Base-by-base conservation (phyloP, 1,139 yeast species). In the Arxiozyma slooffiae region DNA sequence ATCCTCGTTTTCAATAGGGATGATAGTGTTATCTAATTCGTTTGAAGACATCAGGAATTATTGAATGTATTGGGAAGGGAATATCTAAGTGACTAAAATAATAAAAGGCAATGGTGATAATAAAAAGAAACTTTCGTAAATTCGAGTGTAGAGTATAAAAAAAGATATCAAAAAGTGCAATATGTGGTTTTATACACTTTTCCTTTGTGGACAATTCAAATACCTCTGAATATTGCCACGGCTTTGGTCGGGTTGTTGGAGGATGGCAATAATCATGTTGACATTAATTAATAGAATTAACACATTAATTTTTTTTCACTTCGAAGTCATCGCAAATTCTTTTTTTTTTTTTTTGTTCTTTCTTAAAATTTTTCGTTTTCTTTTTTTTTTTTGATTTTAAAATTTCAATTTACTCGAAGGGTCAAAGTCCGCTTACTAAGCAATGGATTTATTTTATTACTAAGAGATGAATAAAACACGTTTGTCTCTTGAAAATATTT, bases 1-100 rank as follows among this genome's bases (percentile, higher is more conserved):
- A 24, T 48, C 47, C 18, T 50, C 57, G 18, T 50, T 55, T 17
- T 34, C 47, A 8, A 36, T 23, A 7, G 45, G 48, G 8, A 34
- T 41, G 9, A 34, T 41, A 18, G 30, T 23, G 21, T 47, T 48
- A 34, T 39, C 43, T 23, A 38, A 16, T 40, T 44, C 47, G 47
- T 51, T 49, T 22, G 14, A 7, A 9, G 53, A 48, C 56, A 53
- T 53, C 26, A 30, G 16, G 36, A 14, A 6, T 3, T 11, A 30
- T 14, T 30, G n/a, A n/a, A 30, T 30, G 14, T 30, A 30, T 11
- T 30, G 3, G 3, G 14, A 4, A 14, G 2, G 36, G 7, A 30
- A 30, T 30, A 14, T 30, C 14, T 11, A 30, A 30, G 11, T 4
- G 14, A 3, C n/a, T 14, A 30, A 30, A 14, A 30, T 11, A 30